Evolutionary conservation across 2,329 filamentous ascomycete species (phyloP), one percentile per base, ranked within the genome.

Genomic region (Hypoxylon sp.): DNA sequence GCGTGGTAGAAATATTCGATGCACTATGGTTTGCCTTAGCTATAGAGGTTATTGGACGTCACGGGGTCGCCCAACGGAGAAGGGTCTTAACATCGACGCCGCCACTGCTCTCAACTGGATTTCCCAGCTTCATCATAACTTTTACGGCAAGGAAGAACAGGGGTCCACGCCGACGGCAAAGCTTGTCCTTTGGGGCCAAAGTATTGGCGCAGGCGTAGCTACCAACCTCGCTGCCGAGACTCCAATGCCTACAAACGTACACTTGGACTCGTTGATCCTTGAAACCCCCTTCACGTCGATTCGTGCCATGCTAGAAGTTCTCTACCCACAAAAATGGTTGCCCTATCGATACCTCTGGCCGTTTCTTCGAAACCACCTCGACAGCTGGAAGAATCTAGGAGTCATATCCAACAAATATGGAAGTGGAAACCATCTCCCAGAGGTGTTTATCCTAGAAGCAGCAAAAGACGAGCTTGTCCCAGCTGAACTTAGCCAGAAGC

Each of bases 41-140:
- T 89, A 93, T 75, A 87, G 91, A 46, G 91, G 92, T 10, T 95
- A 91, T 76, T 95, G 92, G 93, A 93, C 85, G 10, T 94, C 91
- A 1, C 84, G 87, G 32, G 92, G 93, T 17, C 84, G 89, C 3
- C 87, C 92, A 6, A 90, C 89, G 2, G 91, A 94, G 75, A 80
- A 79, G 38, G 92, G 92, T 1, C 91, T 95, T 69, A 86, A 91
- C 72, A 79, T 84, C 17, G 92, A 95, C 76, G 86, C 90, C 0
- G 82, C 86, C 62, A 90, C 91, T 0, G 86, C 90, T 6, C 75
- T 92, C 21, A 72, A 81, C 9, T 93, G 90, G 90, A 84, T 91
- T 23, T 81, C 82, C 3, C 74, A 84, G 17, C 68, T 79, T 23
- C 82, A 86, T 59, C 71, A 72, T 38, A 74, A 72, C 41, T 63